Percentiles rank a stretch among this genome's conserved stretches.
Evolutionary conservation across 352 stramenopile species (phyloP).

Genomic region (Pythium phragmiticola): DNA sequence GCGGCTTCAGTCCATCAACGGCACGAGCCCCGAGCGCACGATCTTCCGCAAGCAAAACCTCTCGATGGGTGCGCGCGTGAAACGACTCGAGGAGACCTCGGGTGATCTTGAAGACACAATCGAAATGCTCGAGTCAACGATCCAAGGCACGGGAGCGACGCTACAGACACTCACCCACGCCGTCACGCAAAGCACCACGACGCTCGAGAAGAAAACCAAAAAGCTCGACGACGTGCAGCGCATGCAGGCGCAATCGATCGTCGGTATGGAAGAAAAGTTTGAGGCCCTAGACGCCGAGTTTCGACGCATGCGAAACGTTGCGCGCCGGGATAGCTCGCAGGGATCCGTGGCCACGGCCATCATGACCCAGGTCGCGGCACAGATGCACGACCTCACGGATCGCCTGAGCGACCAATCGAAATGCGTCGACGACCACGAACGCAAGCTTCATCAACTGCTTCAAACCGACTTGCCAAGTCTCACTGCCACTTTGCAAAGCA

Average conservation of each 20-base stretch:
- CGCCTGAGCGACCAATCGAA: slow-evolving; percentile 32
- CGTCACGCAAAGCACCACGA: slow-evolving; percentile 37
- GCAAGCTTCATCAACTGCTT: slow-evolving; percentile 30
- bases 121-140: slow-evolving; percentile 41
- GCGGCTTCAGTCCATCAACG: slow-evolving; percentile 53
- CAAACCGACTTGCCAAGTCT: slow-evolving; percentile 45
- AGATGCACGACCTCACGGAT: slow-evolving; percentile 42
- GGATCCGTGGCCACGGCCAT: slow-evolving; percentile 20
- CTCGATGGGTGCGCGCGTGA: slow-evolving; percentile 61
- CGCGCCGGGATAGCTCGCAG: slow-evolving; percentile 37
- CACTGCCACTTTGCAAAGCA: slow-evolving; percentile 36
- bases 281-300: slow-evolving; percentile 54
- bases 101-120: slow-evolving; percentile 50
- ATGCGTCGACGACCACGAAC: slow-evolving; percentile 34
- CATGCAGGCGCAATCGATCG: slow-evolving; percentile 39
- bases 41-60: slow-evolving; percentile 61
- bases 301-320: slow-evolving; percentile 40
- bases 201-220: slow-evolving; percentile 38
- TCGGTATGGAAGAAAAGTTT: slow-evolving; percentile 60
- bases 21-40: slow-evolving; percentile 43
- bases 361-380: slow-evolving; percentile 22
- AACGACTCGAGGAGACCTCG: slow-evolving; percentile 53
- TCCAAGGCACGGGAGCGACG: slow-evolving; percentile 38
- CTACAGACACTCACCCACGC: slow-evolving; percentile 39
- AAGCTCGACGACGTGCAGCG: slow-evolving; percentile 45